phyloP scores from a whole-genome alignment of 805 yeast genomes.

The Blastobotrys americana region DNA sequence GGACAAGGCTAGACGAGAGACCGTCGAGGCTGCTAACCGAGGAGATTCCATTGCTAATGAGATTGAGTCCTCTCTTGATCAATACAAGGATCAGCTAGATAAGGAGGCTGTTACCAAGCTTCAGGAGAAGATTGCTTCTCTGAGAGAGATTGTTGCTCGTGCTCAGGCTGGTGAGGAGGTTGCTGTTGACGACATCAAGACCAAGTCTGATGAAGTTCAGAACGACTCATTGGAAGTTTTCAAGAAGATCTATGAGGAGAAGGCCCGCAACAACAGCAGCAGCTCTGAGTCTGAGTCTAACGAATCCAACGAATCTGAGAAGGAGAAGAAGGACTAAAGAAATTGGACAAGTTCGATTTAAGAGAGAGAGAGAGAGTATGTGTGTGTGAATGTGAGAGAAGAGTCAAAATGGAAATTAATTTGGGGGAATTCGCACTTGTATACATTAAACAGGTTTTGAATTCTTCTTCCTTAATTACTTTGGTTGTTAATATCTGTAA shows the following conservation, averaged over 20 bases:
- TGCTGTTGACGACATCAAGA: constrained; percentile 56
- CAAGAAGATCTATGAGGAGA: constrained; percentile 59
- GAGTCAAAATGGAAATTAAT: not conserved
- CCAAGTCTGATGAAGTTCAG: constrained; percentile 79
- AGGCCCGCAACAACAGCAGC: constrained; percentile 22
- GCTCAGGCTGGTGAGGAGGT: constrained; percentile 62
- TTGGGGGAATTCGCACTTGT: not conserved
- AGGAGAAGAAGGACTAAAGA: constrained; percentile 14
- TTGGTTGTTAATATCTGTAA: not conserved
- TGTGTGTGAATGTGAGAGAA: too few relatives aligned
- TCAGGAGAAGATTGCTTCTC: constrained; percentile 48
- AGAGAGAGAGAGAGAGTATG: constrained; percentile 1
- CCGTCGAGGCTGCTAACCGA: constrained; percentile 79
- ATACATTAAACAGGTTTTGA: not conserved
- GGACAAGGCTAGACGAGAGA: constrained; percentile 78
- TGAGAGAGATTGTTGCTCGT: constrained; percentile 72
- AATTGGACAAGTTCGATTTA: not conserved
- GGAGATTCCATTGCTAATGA: constrained; percentile 79
- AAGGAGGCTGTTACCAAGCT: constrained; percentile 50
- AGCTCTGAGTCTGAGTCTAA: constrained; percentile 10
- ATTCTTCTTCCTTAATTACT: constrained; percentile 2
- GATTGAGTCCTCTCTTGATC: constrained; percentile 77
- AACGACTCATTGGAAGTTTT: constrained; percentile 72
- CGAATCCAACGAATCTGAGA: constrained; percentile 12
- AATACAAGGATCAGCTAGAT: constrained; percentile 62